Conservation (phyloP, 768 basidiomycete species). For the Trametes cubensis region DNA sequence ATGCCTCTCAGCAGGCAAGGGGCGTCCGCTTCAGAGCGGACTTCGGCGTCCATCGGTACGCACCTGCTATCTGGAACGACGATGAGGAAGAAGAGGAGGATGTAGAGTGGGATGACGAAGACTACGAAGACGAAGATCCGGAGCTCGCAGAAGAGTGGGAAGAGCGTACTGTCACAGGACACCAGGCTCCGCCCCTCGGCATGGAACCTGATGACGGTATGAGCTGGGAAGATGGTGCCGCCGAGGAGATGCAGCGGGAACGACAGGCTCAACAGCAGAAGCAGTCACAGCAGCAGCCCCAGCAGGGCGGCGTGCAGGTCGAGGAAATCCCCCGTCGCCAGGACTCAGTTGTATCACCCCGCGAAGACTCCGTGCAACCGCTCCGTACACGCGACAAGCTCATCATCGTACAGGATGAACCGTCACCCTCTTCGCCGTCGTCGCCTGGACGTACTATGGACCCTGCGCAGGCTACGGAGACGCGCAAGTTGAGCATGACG, state of each 20-base stretch:
- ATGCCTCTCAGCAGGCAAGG: constrained; percentile 34
- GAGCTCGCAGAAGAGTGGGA: constrained; percentile 62
- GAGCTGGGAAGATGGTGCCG: constrained; percentile 80
- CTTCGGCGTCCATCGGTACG: constrained; percentile 71
- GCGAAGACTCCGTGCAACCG: constrained; percentile 34
- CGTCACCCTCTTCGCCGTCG: constrained; percentile 34
- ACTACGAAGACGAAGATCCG: constrained; percentile 69
- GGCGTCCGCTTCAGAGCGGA: constrained; percentile 73
- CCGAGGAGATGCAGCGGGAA: constrained; percentile 45
- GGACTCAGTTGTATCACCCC: constrained; percentile 35
- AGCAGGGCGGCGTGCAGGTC: constrained; percentile 20
- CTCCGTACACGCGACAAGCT: constrained; percentile 53
- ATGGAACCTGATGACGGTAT: constrained; percentile 85
- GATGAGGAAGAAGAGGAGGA: constrained; percentile 65
- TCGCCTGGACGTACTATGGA: constrained; percentile 49
- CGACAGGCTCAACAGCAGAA: constrained; percentile 25
- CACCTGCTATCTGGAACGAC: constrained; percentile 82
- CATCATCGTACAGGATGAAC: constrained; percentile 31
- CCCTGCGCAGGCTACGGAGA: constrained; percentile 70
- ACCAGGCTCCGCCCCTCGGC: constrained; percentile 29
- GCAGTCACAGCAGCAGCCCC: constrained; percentile 23
- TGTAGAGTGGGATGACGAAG: constrained; percentile 67
- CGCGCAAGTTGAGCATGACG: constrained; percentile 75
- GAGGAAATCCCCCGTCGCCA: constrained; percentile 35
- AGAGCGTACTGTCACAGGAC: constrained; percentile 36